Conservation (phyloP, 192 early-diverging fungal genomes). For the Lobosporangium transversale region DNA sequence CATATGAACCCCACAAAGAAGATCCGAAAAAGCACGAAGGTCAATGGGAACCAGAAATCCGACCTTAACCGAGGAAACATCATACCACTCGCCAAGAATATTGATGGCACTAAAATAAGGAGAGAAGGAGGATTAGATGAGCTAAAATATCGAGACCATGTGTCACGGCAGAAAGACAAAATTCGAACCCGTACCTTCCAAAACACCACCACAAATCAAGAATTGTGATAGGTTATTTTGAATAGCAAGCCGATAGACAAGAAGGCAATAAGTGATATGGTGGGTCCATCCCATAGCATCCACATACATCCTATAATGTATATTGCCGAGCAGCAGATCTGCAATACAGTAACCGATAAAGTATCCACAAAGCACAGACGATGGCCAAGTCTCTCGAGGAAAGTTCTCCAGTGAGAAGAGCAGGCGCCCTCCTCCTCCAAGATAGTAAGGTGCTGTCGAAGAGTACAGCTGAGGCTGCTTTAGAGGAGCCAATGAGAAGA, state of each 20-base stretch:
- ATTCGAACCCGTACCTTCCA: slow-evolving; percentile 30
- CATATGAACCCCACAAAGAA: slow-evolving; percentile 6
- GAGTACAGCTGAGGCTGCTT: slow-evolving; percentile 2
- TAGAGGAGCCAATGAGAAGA: slow-evolving; percentile 40
- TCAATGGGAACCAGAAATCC: slow-evolving; percentile 35
- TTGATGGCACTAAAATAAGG: slow-evolving; percentile 8
- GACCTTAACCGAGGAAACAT: slow-evolving; percentile 24
- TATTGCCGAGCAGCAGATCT: slow-evolving; percentile 10
- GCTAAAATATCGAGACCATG: neutral
- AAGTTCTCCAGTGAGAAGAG: slow-evolving; percentile 26
- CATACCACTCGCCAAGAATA: slow-evolving; percentile 12
- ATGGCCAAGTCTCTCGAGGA: slow-evolving; percentile 8
- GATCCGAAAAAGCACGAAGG: slow-evolving; percentile 19
- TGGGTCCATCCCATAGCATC: slow-evolving; percentile 24
- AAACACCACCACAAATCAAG: slow-evolving; percentile 10
- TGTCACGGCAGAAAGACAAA: neutral
- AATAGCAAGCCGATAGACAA: slow-evolving; percentile 2
- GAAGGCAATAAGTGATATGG: slow-evolving; percentile 11
- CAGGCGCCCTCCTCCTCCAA: slow-evolving; percentile 38
- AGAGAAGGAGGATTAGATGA: neutral
- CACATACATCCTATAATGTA: slow-evolving; percentile 13
- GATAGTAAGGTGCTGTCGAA: slow-evolving; percentile 15
- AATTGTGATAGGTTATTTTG: neutral
- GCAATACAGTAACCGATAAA: slow-evolving; percentile 22
- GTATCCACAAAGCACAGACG: slow-evolving; percentile 10